These are phyloP conservation scores for Ordospora colligata DNA, from an alignment of 371 early-diverging fungal genomes.

Conservation along the genomic window DNA sequence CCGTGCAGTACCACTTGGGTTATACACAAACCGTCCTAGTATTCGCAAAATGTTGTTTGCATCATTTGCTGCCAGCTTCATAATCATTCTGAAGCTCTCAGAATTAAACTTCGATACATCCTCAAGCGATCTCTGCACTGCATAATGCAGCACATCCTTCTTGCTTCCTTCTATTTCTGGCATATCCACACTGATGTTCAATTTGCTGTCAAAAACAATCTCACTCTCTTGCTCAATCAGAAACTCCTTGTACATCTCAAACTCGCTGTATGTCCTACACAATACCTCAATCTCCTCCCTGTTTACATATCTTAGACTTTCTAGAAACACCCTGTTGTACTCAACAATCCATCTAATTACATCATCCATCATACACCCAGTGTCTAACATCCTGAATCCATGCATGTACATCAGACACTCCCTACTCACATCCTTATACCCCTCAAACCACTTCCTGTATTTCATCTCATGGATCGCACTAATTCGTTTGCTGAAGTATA, in stretches of 20 bases:
- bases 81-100: conserved; percentile 43
- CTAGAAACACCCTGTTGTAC: conserved; percentile 28
- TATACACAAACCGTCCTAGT: conserved; percentile 34
- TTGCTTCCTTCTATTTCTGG: neutral
- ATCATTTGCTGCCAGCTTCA: conserved; percentile 33
- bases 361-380: neutral
- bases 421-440: conserved; percentile 30
- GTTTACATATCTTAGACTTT: conserved; percentile 42
- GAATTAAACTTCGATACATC: conserved; percentile 26
- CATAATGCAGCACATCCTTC: neutral
- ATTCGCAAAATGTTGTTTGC: conserved; percentile 14
- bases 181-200: neutral
- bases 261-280: conserved; percentile 30
- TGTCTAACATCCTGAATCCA: neutral
- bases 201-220: conserved; percentile 18
- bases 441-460: conserved; percentile 43
- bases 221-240: conserved; percentile 25
- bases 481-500: conserved; percentile 11
- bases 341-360: conserved; percentile 16
- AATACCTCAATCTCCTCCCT: conserved; percentile 46
- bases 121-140: neutral
- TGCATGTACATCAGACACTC: conserved; percentile 23
- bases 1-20: neutral
- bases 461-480: conserved; percentile 17
- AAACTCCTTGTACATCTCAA: conserved; percentile 38